Conservation (phyloP, 139 green algal species). For the Tetradesmus lagerheimii region DNA sequence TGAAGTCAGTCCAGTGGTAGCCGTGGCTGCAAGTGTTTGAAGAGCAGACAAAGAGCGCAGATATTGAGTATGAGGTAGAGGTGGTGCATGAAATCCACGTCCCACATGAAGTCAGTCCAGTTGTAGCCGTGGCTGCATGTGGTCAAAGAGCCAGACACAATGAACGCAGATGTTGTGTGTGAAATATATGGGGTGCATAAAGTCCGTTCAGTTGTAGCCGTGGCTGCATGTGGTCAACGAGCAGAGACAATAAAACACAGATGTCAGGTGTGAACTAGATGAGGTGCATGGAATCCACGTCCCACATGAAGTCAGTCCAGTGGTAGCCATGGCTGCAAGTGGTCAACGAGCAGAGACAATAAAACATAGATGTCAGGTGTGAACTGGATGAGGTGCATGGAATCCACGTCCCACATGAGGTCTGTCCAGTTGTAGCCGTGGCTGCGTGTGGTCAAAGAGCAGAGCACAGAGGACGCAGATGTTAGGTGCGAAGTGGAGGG, state of each 20-base stretch:
- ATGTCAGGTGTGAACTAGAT: no score
- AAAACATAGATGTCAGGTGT: no score
- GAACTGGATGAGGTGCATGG: conserved; percentile 53
- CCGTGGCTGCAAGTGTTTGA: neutral
- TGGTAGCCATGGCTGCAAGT: no score
- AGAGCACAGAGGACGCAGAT: no score
- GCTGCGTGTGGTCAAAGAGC: no score
- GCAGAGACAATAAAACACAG: no score
- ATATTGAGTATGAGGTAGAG: no score
- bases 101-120: conserved; percentile 52
- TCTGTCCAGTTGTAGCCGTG: conserved; percentile 47
- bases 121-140: no score
- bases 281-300: conserved; percentile 50
- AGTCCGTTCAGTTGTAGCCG: conserved; percentile 47
- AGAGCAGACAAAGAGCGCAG: no score
- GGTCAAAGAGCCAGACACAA: no score
- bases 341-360: no score
- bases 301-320: conserved; percentile 52
- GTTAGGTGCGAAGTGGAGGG: no score
- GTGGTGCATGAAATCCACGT: conserved; percentile 51
- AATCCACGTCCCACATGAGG: conserved; percentile 49
- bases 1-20: conserved; percentile 47
- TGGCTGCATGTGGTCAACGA: neutral
- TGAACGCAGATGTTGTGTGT: conserved; percentile 1
- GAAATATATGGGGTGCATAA: conserved; percentile 53